Base-by-base conservation (phyloP, 495 filamentous ascomycete species). In the Articulospora tetracladia region DNA sequence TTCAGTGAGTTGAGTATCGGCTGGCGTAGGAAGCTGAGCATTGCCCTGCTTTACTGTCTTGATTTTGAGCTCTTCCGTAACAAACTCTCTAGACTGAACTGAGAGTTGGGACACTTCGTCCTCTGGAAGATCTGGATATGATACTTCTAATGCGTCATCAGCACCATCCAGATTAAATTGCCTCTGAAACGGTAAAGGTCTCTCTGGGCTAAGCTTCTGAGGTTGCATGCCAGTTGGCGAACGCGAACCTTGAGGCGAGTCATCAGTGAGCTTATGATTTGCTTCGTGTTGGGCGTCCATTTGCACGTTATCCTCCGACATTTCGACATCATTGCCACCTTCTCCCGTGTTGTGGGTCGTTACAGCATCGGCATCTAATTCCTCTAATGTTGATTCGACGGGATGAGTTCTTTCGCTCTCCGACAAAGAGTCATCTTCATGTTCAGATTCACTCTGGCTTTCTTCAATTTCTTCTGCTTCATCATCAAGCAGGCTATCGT, bases 31-130 rank as follows among this genome's bases (percentile, higher is more conserved):
- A 27, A 64, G 58, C 57, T 67, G 58, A 44, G 26, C 25, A 53
- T 64, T 20, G 57, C 52, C 53, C 68, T 68, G n/a, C 26, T 48
- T 49, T 66, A 60, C 10, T 64, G n/a, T 50, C 23, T 27, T n/a
- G 19, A n/a, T 50, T 50, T 24, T 2, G 47, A 24, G 6, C 19
- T 50, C 19, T 22, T 26, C 25, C 7, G 17, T 47, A n/a, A 28
- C n/a, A 23, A 20, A n/a, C 4, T 53, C 28, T n/a, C 3, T 58
- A 17, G 44, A 6, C 24, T 32, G 26, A 23, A 1, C 52, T 54
- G 12, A n/a, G 2, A 50, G 12, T 8, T 50, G 25, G 19, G 30
- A 17, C 7, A 41, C 17, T 24, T 48, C 54, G 11, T 34, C 48
- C 22, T 32, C 30, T 23, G 57, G 57, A 12, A 60, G 12, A 22